A percentile compares a stretch with the other conserved stretches of the same genome.
Evolutionary conservation across 2,329 filamentous ascomycete species (phyloP).

Genomic region (Phaeosphaeria sp.): DNA sequence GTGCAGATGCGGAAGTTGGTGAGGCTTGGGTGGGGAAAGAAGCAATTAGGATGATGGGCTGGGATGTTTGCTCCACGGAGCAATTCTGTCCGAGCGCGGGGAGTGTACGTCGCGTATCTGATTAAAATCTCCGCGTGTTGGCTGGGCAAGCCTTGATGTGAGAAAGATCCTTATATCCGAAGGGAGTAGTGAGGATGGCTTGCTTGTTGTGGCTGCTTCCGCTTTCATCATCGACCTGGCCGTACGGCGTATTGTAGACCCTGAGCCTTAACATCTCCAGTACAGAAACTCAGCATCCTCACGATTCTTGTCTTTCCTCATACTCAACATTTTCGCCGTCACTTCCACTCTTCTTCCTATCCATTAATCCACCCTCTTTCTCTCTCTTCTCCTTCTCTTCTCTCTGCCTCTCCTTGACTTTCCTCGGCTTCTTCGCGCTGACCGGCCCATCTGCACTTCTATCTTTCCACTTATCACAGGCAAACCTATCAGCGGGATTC

Average conservation of each 20-base stretch:
- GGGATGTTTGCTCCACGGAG: neutral
- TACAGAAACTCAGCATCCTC: too few species aligned
- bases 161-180: neutral
- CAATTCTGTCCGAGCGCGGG: neutral
- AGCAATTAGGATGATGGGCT: neutral
- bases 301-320: too few species aligned
- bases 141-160: neutral
- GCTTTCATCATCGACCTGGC: neutral
- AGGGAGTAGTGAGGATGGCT: neutral
- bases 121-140: neutral
- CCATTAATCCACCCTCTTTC: too few species aligned
- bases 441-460: constrained; percentile 49
- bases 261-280: too few species aligned
- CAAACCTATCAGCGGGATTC: constrained; percentile 14
- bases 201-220: neutral
- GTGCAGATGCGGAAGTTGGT: neutral
- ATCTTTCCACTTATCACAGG: constrained; percentile 47
- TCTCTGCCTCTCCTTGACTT: constrained; percentile 46
- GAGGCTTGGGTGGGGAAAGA: neutral
- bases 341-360: too few species aligned
- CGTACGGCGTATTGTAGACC: too few species aligned
- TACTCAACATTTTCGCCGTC: too few species aligned
- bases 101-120: neutral
- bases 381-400: constrained; percentile 11
- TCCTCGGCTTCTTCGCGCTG: constrained; percentile 52